phyloP scores from a whole-genome alignment of 805 yeast species.

The Saccharomycopsis javanensis region DNA sequence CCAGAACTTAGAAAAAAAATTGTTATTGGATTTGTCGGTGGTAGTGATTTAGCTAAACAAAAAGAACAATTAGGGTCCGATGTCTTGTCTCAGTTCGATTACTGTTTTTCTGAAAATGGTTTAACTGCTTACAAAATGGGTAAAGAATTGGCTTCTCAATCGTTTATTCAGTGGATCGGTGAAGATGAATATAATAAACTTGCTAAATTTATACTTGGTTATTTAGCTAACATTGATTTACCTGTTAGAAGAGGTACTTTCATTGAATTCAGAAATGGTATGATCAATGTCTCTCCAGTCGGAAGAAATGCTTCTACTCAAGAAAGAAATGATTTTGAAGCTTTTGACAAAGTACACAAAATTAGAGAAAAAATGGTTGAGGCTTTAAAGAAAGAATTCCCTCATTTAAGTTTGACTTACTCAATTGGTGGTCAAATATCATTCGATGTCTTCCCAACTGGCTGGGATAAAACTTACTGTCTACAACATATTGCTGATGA shows the following conservation, averaged over 20 bases:
- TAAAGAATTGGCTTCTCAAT: conserved; percentile 79
- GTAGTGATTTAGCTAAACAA: conserved; percentile 90
- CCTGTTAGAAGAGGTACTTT: conserved; percentile 99
- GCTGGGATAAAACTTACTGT: conserved; percentile 99
- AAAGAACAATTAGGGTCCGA: conserved; percentile 87
- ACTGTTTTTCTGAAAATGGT: conserved; percentile 95
- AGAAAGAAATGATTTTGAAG: conserved; percentile 90
- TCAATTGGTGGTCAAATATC: conserved; percentile 99
- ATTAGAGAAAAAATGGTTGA: conserved; percentile 77
- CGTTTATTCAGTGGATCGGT: conserved; percentile 93
- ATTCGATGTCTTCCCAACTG: conserved; percentile 98
- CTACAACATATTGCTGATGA: conserved; percentile 84
- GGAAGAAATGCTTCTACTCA: conserved; percentile 96
- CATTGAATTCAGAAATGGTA: conserved; percentile 98
- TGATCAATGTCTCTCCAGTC: conserved; percentile 95
- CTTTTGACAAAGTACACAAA: conserved; percentile 68
- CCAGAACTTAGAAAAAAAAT: conserved; percentile 77
- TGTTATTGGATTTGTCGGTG: conserved; percentile 97
- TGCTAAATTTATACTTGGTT: conserved; percentile 73
- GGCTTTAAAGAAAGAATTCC: conserved; percentile 74
- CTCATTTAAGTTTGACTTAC: conserved; percentile 80
- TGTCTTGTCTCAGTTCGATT: conserved; percentile 77
- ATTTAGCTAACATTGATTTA: conserved; percentile 75
- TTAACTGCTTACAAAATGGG: conserved; percentile 94
- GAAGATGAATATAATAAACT: conserved; percentile 87